A percentile compares a stretch with the other conserved stretches of the same genome.
These are phyloP conservation scores for Phalaenopsis hybrid DNA, from an alignment of 116 monocot genomes.

Conservation along the genomic window DNA sequence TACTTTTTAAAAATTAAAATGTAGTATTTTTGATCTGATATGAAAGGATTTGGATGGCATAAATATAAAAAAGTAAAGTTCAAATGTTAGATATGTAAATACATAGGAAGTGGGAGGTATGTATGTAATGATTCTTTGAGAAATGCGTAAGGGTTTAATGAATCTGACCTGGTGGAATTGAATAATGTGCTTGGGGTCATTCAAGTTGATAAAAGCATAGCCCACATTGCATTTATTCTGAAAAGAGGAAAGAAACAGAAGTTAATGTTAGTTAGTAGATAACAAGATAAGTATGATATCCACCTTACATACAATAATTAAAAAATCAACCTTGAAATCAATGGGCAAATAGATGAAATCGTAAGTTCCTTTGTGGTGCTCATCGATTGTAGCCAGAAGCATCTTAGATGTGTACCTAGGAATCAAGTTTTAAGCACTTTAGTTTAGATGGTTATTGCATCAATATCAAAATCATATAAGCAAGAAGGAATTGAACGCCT, in stretches of 20 bases:
- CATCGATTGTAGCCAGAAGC: constrained; percentile 83
- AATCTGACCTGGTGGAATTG: constrained; percentile 65
- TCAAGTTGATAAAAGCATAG: constrained; percentile 99
- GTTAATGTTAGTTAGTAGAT: neutral
- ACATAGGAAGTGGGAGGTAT: too few relatives aligned
- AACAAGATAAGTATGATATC: neutral
- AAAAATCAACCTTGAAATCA: constrained; percentile 69
- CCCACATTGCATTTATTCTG: constrained; percentile 99
- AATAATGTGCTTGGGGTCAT: constrained; percentile 69
- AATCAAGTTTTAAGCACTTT: constrained; percentile 1
- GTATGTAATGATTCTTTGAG: too few relatives aligned
- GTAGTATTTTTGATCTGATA: too few relatives aligned
- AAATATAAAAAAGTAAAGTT: too few relatives aligned
- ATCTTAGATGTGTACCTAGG: constrained; percentile 84
- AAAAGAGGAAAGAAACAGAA: neutral
- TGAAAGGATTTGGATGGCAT: too few relatives aligned
- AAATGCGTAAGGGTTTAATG: neutral
- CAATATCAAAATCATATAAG: neutral
- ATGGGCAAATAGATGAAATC: constrained; percentile 93
- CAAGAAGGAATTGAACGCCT: neutral
- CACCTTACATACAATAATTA: neutral
- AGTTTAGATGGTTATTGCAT: neutral
- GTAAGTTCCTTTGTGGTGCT: constrained; percentile 79
- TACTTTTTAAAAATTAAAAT: too few relatives aligned
- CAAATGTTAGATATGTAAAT: too few relatives aligned